These are phyloP conservation scores for Quercus glauca DNA, from an alignment of 306 rosid species.

Conservation along the genomic window DNA sequence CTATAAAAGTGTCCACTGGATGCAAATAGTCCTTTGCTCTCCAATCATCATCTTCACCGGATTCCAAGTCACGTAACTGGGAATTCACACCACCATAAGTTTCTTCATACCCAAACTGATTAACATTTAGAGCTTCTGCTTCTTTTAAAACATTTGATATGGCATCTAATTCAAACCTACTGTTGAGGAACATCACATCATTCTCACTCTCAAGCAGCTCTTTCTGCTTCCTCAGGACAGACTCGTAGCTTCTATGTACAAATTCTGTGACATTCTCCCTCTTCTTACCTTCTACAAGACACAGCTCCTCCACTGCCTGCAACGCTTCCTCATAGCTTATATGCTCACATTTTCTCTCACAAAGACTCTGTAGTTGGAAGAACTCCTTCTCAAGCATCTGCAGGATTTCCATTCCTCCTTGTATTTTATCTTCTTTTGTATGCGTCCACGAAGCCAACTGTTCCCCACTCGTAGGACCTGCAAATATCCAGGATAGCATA, in stretches of 20 bases:
- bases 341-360: conserved; percentile 81
- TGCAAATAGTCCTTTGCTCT: conserved; percentile 76
- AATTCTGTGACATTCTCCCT: conserved; percentile 61
- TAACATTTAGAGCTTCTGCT: conserved; percentile 63
- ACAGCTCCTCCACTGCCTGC: conserved; percentile 79
- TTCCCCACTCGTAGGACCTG: conserved; percentile 65
- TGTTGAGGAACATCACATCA: conserved; percentile 47
- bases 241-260: conserved; percentile 66
- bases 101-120: conserved; percentile 71
- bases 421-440: conserved; percentile 64
- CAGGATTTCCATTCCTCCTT: conserved; percentile 66
- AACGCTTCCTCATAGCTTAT: conserved; percentile 74
- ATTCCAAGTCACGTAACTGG: conserved; percentile 79
- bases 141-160: conserved; percentile 79
- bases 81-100: conserved; percentile 58
- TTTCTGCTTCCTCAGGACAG: conserved; percentile 68
- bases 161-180: conserved; percentile 66
- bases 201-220: conserved; percentile 74
- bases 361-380: conserved; percentile 64
- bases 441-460: conserved; percentile 73
- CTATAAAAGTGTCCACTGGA: conserved; percentile 75
- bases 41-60: conserved; percentile 87
- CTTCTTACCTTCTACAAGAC: conserved; percentile 79
- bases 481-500: conserved; percentile 77
- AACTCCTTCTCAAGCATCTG: conserved; percentile 84